Evolutionary conservation across 169 alveolate genomes (phyloP), one percentile per base, ranked within the genome.

Genomic region (Toxoplasma gondii): DNA sequence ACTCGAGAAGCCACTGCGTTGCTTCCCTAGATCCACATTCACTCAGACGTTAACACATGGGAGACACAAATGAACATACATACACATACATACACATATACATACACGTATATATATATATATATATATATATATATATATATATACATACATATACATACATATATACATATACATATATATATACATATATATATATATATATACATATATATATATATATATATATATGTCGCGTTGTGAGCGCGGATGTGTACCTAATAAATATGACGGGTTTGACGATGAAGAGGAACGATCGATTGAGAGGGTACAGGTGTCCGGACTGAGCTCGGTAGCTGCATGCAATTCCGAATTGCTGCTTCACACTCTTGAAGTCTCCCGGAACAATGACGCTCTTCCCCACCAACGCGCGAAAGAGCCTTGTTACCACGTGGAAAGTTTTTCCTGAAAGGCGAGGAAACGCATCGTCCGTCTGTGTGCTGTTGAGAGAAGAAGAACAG

Each of bases 261-360:
- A 99, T 98, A 97, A 98, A 97, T 43, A 98, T 97, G 70, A 99
- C 99, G 41, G 99, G 99, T 95, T 99, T 99, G 90, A 98, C 98
- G 64, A 99, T 98, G 97, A 98, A 99, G 45, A 99, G 97, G 86
- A 99, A 97, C 70, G 99, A 97, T 84, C 98, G 98, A 96, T 98
- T 98, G 90, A 99, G 97, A 29, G 99, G 99, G 93, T 98, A 99
- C 58, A 99, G 96, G 87, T 97, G 98, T 29, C 99, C 99, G 93
- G 99, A 99, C 58, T 98, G 97, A 7, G 99, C 99, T 94, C 98
- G 98, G 94, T 98, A 98, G 74, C 99, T 98, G 97, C 99, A 99
- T 88, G 99, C 98, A 64, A 99, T 97, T 53, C 98, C 96, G 83
- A 97, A 96, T 78, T 96, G 97, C 88, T 97, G 97, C 96, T 97